Conservation (phyloP, 768 basidiomycete genomes). For the Boletus subcaerulescens region DNA sequence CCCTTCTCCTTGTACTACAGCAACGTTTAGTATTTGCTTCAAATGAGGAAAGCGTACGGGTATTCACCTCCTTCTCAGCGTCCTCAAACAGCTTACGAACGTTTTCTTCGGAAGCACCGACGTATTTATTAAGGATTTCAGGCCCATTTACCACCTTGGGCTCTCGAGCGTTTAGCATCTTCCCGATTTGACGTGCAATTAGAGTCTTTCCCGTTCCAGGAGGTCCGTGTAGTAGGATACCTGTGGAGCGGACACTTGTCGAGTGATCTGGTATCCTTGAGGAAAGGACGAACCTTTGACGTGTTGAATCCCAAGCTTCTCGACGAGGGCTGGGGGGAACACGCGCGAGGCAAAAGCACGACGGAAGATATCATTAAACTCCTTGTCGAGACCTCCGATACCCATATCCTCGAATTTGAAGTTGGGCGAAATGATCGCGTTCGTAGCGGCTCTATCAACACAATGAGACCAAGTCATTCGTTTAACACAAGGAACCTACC, state of each 20-base stretch:
- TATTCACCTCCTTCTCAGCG: slow-evolving; percentile 87
- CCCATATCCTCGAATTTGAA: slow-evolving; percentile 99
- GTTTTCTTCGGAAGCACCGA: slow-evolving; percentile 97
- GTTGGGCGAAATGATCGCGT: slow-evolving; percentile 94
- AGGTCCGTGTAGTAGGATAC: slow-evolving; percentile 92
- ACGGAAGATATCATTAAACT: slow-evolving; percentile 96
- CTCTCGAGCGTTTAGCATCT: slow-evolving; percentile 97
- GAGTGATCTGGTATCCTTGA: neutral
- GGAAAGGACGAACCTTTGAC: slow-evolving; percentile 73
- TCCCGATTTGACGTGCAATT: slow-evolving; percentile 97
- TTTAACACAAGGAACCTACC: slow-evolving; percentile 45
- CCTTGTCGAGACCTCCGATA: slow-evolving; percentile 93
- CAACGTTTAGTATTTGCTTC: neutral
- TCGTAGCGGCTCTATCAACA: slow-evolving; percentile 71
- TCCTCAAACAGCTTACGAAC: slow-evolving; percentile 97
- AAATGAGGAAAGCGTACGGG: neutral
- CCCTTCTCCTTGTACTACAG: slow-evolving; percentile 92
- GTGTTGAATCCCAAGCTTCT: slow-evolving; percentile 97
- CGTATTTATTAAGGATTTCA: slow-evolving; percentile 95
- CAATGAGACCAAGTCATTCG: neutral
- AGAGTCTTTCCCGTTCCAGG: slow-evolving; percentile 99
- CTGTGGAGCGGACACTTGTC: slow-evolving; percentile 35
- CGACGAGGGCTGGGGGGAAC: slow-evolving; percentile 95
- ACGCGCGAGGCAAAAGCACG: slow-evolving; percentile 97
- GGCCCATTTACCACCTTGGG: slow-evolving; percentile 99